Percentiles rank a stretch among this genome's conserved stretches.
phyloP scores from a whole-genome alignment of 495 filamentous ascomycete species.

The Neurospora sp. region DNA sequence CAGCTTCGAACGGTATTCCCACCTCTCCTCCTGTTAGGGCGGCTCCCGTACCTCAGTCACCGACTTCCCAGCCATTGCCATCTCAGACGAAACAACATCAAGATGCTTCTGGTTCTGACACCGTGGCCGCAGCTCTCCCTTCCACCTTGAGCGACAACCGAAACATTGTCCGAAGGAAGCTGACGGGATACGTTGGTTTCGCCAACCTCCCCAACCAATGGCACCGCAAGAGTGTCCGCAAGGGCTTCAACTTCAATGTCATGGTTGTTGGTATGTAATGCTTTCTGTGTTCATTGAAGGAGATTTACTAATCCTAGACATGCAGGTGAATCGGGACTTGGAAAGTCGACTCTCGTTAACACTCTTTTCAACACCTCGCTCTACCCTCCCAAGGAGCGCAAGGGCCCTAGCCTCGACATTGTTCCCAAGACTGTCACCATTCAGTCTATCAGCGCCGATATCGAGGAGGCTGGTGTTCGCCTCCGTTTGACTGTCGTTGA shows the following conservation, averaged over 20 bases:
- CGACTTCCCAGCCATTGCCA: constrained; percentile 45
- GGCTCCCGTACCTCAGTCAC: constrained; percentile 21
- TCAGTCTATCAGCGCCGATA: constrained; percentile 96
- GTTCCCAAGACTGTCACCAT: constrained; percentile 98
- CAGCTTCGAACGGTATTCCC: constrained; percentile 41
- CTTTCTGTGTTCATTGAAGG: neutral
- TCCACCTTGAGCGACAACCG: constrained; percentile 69
- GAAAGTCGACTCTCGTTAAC: constrained; percentile 98
- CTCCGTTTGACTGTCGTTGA: constrained; percentile 95
- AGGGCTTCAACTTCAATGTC: constrained; percentile 99
- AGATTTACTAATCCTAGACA: constrained; percentile 7
- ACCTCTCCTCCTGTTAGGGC: constrained; percentile 19
- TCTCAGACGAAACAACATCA: constrained; percentile 28
- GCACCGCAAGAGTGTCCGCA: constrained; percentile 99
- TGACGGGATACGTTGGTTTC: constrained; percentile 97
- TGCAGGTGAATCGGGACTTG: constrained; percentile 93
- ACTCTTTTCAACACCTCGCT: constrained; percentile 99
- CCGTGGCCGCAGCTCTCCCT: constrained; percentile 59
- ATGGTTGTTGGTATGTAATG: constrained; percentile 89
- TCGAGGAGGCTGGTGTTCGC: constrained; percentile 97
- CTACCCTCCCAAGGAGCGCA: constrained; percentile 96
- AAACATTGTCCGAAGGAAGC: constrained; percentile 96
- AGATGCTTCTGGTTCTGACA: constrained; percentile 71
- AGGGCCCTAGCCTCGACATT: constrained; percentile 91
- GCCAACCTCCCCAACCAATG: constrained; percentile 99